These are phyloP conservation scores for Panicum virgatum DNA, from an alignment of 202 grass and related monocot species.

Conservation along the genomic window DNA sequence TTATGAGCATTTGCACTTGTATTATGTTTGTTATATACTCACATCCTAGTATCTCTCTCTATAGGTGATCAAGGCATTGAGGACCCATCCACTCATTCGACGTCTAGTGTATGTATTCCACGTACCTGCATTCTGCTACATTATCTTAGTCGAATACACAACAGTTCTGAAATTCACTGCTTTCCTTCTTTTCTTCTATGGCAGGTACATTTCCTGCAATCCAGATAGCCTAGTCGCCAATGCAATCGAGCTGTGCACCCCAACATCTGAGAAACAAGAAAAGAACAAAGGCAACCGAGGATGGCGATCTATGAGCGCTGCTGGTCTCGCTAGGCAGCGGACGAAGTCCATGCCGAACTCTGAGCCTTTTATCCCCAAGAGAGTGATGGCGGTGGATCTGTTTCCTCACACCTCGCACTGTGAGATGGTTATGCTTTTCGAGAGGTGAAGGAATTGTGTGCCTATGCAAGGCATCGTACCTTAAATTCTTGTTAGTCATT, in stretches of 20 bases:
- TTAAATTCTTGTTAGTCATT: background rate
- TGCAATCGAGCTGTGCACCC: constrained; percentile 93
- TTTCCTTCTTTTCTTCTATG: background rate
- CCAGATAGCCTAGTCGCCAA: constrained; percentile 91
- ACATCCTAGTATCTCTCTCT: constrained; percentile 40
- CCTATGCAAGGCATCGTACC: background rate
- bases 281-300: constrained; percentile 77
- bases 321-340: constrained; percentile 71
- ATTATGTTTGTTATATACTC: background rate
- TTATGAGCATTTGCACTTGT: background rate
- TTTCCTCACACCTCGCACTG: constrained; percentile 92
- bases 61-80: constrained; percentile 92
- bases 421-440: constrained; percentile 95
- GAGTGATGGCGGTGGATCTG: constrained; percentile 86
- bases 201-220: constrained; percentile 97
- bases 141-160: background rate
- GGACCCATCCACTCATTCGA: constrained; percentile 88
- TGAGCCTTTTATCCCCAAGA: constrained; percentile 75
- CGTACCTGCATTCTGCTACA: background rate
- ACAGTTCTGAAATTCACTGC: background rate
- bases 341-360: constrained; percentile 94
- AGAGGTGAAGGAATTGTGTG: constrained; percentile 48
- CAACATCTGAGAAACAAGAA: constrained; percentile 64
- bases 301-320: constrained; percentile 81
- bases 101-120: constrained; percentile 74